Base-by-base conservation (phyloP, 495 filamentous ascomycete species). In the Aspergillus homomorphus region DNA sequence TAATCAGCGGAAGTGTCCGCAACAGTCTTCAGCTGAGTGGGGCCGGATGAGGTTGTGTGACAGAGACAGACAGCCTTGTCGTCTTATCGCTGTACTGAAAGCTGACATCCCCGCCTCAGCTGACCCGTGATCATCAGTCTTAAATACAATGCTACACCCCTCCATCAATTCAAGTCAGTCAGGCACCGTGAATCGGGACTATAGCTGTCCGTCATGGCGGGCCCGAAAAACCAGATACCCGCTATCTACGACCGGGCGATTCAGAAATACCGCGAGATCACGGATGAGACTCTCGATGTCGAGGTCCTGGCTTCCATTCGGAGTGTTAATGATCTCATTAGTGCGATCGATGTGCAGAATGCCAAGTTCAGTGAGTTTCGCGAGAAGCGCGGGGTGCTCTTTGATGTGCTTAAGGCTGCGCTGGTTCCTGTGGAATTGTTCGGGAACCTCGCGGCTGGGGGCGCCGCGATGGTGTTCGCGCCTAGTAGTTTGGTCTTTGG, bases 401-500 rank as follows among this genome's bases (percentile, higher is more conserved):
- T 69, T 45, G 23, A 61, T 52, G 58, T 52, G 18, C 42, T 65
- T 3, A 23, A 61, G 22, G 43, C 58, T 2, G 67, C 69, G 20
- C 28, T 69, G 51, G 33, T 48, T 12, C 67, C 67, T n/a, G 54
- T 74, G 24, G 58, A 71, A 51, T 12, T 71, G 14, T 54, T 74
- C 22, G 68, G 69, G 0, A 54, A 68, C 24, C 49, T 74, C 5
- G 63, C 66, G 0, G 60, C 66, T 10, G 65, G 63, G 9, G 66
- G 54, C 0, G 63, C 63, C 1, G 57, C 62, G 8, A 61, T 66
- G 57, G 65, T 46, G 1, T 75, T 74, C 38, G 65, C 70, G 3
- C 69, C 70, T 0, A 62, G 59, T 18, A 57, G 56, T 18, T 23
- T 69, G 15, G 61, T 69, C 46, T 70, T 75, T 49, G 65, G 67